These are phyloP conservation scores for Globisporangium emineosum DNA, from an alignment of 352 stramenopile genomes.

Conservation along the genomic window DNA sequence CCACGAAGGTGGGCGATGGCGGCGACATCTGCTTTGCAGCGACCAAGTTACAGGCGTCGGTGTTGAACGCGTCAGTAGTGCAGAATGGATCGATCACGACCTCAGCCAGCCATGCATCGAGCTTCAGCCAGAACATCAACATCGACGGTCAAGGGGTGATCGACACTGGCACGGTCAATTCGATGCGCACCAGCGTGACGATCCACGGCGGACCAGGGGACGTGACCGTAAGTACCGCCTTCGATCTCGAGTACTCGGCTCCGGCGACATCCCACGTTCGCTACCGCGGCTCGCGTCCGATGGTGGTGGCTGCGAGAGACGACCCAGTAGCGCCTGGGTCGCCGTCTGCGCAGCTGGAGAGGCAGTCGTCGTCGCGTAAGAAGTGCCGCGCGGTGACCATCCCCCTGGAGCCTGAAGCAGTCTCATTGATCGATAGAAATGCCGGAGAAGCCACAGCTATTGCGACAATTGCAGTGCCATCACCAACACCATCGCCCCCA, in stretches of 20 bases:
- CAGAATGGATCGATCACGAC: conserved; percentile 4
- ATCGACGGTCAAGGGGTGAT: conserved; percentile 2
- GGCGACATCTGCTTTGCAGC: conserved; percentile 3
- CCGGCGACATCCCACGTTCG: background rate
- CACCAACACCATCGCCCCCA: background rate
- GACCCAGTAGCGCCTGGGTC: background rate
- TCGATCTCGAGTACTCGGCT: background rate
- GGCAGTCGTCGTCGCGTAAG: background rate
- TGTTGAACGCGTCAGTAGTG: background rate
- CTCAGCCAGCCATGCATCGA: background rate
- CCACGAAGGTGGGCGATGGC: background rate
- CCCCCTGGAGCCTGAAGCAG: background rate
- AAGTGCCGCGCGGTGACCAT: background rate
- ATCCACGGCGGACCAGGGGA: background rate
- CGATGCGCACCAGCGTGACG: background rate
- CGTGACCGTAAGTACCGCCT: background rate
- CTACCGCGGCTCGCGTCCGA: conserved; percentile 3
- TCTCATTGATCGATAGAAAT: background rate
- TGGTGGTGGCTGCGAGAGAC: background rate
- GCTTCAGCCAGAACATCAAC: background rate
- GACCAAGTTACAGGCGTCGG: background rate
- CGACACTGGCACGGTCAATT: background rate
- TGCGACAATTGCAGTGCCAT: background rate
- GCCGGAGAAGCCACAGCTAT: background rate
- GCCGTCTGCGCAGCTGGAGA: background rate